A percentile compares a stretch with the other conserved stretches of the same genome.
These are phyloP conservation scores for Wolfiporia cocos DNA, from an alignment of 1,284 basidiomycete genomes.

Conservation along the genomic window DNA sequence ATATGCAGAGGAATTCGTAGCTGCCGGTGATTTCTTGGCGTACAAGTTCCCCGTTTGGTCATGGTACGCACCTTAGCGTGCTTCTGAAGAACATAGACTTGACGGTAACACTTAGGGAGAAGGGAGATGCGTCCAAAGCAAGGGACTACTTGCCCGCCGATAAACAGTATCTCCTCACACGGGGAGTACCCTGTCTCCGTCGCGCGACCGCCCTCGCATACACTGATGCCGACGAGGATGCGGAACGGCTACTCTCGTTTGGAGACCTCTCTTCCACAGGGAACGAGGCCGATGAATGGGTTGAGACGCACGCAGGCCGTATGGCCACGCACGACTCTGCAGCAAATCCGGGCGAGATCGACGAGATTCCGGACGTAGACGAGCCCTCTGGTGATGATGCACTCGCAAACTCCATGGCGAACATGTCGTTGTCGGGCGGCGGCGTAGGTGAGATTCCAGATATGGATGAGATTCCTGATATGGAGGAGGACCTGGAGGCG, in stretches of 20 bases:
- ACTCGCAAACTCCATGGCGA: slow-evolving; percentile 59
- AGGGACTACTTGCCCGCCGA: slow-evolving; percentile 91
- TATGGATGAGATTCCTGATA: slow-evolving; percentile 34
- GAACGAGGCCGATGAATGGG: slow-evolving; percentile 75
- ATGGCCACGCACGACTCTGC: slow-evolving; percentile 42
- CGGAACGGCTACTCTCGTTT: slow-evolving; percentile 81
- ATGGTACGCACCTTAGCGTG: slow-evolving; percentile 46
- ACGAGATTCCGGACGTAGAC: slow-evolving; percentile 88
- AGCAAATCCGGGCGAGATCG: slow-evolving; percentile 55
- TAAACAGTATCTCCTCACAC: slow-evolving; percentile 95
- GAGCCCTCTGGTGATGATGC: slow-evolving; percentile 91
- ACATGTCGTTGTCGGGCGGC: slow-evolving; percentile 61
- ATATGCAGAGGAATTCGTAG: slow-evolving; percentile 85
- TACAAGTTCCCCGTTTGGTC: slow-evolving; percentile 97
- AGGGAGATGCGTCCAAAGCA: slow-evolving; percentile 77
- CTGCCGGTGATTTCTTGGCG: slow-evolving; percentile 88
- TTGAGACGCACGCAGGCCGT: slow-evolving; percentile 80
- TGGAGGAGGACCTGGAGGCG: slow-evolving; percentile 32
- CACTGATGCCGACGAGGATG: slow-evolving; percentile 92
- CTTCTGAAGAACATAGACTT: neutral
- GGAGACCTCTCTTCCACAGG: slow-evolving; percentile 50
- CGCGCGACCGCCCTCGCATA: slow-evolving; percentile 90
- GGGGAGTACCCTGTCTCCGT: slow-evolving; percentile 89
- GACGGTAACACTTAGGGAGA: slow-evolving; percentile 57
- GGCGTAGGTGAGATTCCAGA: slow-evolving; percentile 37